Evolutionary conservation across 768 basidiomycete genomes (phyloP).

Genomic region (Russula ochroleuca): DNA sequence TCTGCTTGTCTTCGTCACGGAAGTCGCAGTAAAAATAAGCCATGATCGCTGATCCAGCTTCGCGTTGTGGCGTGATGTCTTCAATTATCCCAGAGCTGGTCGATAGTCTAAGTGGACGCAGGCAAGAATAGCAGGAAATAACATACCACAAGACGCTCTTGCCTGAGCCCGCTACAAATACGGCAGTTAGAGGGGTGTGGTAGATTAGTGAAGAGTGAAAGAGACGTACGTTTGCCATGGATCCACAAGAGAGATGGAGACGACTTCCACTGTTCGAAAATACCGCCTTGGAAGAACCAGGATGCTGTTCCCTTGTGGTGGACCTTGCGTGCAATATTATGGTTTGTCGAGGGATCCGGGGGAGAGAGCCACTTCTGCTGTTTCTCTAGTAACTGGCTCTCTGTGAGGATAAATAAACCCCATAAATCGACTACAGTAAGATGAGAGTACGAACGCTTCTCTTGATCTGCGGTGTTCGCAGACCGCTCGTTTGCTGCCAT

Average conservation of each 20-base stretch:
- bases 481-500: neutral
- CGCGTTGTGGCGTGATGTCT: neutral
- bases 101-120: neutral
- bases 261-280: constrained; percentile 2
- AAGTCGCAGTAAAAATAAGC: neutral
- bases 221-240: neutral
- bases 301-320: neutral
- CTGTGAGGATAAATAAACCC: neutral
- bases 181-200: no score
- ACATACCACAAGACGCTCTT: constrained; percentile 4
- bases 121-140: neutral
- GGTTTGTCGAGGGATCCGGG: neutral
- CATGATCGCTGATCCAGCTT: neutral
- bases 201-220: no score
- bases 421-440: neutral
- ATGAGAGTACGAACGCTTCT: neutral
- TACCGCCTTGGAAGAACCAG: constrained; percentile 4
- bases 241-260: neutral
- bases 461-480: no score
- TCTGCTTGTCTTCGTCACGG: neutral
- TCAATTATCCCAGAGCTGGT: neutral
- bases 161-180: neutral
- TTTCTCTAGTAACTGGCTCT: neutral
- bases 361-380: constrained; percentile 5
- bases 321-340: neutral